Evolutionary conservation across 1,284 basidiomycete genomes (phyloP), one percentile per base, ranked within the genome.

Genomic region (Athelia sp.): DNA sequence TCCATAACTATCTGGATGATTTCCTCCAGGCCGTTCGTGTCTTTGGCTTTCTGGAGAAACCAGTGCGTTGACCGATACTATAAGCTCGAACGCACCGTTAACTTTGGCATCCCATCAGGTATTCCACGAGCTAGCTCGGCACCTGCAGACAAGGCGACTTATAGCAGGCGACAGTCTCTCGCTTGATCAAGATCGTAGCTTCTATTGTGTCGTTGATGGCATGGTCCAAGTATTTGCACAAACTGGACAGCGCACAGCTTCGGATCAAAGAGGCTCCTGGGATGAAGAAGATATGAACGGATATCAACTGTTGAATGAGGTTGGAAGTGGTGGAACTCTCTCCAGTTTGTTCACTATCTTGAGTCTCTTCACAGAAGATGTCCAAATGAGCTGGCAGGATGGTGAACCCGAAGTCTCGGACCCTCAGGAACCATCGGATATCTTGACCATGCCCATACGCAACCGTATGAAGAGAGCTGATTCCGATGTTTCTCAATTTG

Each of bases 341-440:
- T 96, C 93, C 35, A 96, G 93, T 59, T 76, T 98, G 35, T 98
- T 99, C 69, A 98, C 93, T 13, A 99, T 99, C 62, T 78, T 99
- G 47, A 90, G 74, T 51, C 75, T 99, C 44, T 99, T 99, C 69
- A 99, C 97, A 1, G 96, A 99, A 67, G 90, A 98, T 62, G 87
- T 99, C 59, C 89, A 94, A 67, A 82, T 98, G 58, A 88, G 91
- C 52, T 96, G 92, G 90, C 83, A 87, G 63, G 83, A 87, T 52
- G 81, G 80, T 19, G 69, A 70, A 46, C 55, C 61, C n/a, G 60
- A 67, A 26, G 58, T 58, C 23, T 55, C 56, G 38, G 68, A 51
- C 38, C 52, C 21, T 44, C 51, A 31, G n/a, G 42, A 48, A 23
- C 54, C 53, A 38, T 56, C 58, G 36, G 55, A 60, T 24, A 52